phyloP scores from a whole-genome alignment of 352 stramenopile genomes.

The Aphanomyces invadans region DNA sequence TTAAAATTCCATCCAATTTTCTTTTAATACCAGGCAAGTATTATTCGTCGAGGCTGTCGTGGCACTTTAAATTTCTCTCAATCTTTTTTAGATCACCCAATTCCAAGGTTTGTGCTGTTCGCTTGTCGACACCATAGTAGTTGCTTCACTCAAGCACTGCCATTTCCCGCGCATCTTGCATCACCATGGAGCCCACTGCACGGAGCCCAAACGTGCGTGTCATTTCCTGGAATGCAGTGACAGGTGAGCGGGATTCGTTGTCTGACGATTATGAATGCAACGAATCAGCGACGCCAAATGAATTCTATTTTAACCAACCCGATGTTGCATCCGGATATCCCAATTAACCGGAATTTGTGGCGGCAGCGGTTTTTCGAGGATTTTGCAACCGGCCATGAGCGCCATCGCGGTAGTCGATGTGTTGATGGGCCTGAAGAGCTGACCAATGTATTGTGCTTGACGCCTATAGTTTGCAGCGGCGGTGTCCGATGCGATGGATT shows the following conservation, averaged over 20 bases:
- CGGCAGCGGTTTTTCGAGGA: background rate
- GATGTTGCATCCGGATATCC: background rate
- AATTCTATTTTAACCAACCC: conserved; percentile 11
- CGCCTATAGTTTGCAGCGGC: conserved; percentile 29
- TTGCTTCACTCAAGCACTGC: too few species aligned
- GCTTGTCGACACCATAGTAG: too few species aligned
- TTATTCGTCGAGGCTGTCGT: too few species aligned
- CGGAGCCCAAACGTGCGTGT: background rate
- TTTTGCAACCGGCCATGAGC: background rate
- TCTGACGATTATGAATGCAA: background rate
- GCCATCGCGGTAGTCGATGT: background rate
- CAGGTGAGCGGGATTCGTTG: too few species aligned
- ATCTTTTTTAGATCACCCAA: too few species aligned
- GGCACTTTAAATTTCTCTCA: background rate
- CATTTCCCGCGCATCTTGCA: too few species aligned
- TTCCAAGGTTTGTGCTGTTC: too few species aligned
- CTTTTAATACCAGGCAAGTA: too few species aligned
- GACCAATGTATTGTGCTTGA: too few species aligned
- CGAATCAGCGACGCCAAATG: background rate
- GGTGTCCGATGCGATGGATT: conserved; percentile 64
- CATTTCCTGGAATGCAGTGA: background rate
- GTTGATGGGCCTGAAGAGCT: too few species aligned
- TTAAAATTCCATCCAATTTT: background rate
- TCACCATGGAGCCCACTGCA: too few species aligned
- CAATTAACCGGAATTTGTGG: background rate